phyloP scores from a whole-genome alignment of 2,329 filamentous ascomycete genomes.

The Talaromyces sp. region DNA sequence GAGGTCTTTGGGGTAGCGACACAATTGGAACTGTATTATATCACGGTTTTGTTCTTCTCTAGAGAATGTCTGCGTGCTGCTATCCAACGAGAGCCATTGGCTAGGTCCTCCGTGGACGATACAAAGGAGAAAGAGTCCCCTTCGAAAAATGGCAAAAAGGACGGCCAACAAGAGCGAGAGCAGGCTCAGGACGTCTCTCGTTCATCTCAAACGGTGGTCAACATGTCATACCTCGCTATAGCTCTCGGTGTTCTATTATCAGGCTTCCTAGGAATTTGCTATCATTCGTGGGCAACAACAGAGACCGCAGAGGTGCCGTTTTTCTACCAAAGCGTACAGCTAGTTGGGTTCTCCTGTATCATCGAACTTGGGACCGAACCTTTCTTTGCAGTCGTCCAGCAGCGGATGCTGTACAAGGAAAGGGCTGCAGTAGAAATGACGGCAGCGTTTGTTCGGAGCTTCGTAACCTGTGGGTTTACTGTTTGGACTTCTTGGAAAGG shows the following conservation, averaged over 20 bases:
- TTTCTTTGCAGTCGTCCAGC: slow-evolving; percentile 81
- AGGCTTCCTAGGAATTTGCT: slow-evolving; percentile 60
- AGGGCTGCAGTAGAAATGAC: slow-evolving; percentile 78
- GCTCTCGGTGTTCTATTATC: slow-evolving; percentile 63
- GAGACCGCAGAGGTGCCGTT: slow-evolving; percentile 55
- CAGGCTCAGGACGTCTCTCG: slow-evolving; percentile 15
- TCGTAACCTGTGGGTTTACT: slow-evolving; percentile 66
- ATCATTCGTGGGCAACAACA: slow-evolving; percentile 53
- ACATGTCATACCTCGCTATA: slow-evolving; percentile 78
- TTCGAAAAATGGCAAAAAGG: not conserved
- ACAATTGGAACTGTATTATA: slow-evolving; percentile 88
- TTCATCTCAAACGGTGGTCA: slow-evolving; percentile 69
- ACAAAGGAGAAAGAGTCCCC: slow-evolving; percentile 3
- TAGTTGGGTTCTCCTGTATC: slow-evolving; percentile 55
- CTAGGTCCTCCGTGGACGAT: slow-evolving; percentile 13
- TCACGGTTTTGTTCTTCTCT: slow-evolving; percentile 90
- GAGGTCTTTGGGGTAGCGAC: slow-evolving; percentile 77
- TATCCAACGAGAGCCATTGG: slow-evolving; percentile 67
- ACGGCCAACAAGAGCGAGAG: not conserved
- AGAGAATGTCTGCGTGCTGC: slow-evolving; percentile 88
- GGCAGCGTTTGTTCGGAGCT: slow-evolving; percentile 72
- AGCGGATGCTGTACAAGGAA: slow-evolving; percentile 71
- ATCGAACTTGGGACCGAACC: slow-evolving; percentile 83
- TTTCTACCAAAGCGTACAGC: slow-evolving; percentile 51
- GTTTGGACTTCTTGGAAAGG: slow-evolving; percentile 54